These are phyloP conservation scores for Amylostereum areolatum DNA, from an alignment of 1,284 basidiomycete genomes.

Conservation along the genomic window DNA sequence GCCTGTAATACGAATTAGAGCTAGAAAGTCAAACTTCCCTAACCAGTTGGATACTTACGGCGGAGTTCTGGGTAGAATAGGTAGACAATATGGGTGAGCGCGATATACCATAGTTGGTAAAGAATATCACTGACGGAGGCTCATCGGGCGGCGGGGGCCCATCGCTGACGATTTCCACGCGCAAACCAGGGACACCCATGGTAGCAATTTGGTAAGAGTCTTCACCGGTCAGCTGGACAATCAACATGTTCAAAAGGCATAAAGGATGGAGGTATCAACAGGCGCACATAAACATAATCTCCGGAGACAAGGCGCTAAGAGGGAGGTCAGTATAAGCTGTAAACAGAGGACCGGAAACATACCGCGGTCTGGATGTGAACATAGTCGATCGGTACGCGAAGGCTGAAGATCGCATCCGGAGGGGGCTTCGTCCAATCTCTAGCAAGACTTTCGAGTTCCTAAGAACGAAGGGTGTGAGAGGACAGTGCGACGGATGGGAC, in stretches of 20 bases:
- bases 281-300: conserved; percentile 69
- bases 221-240: conserved; percentile 61
- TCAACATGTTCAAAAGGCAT: conserved; percentile 10
- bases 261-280: conserved; percentile 3
- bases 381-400: conserved; percentile 77
- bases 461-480: background rate
- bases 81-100: conserved; percentile 2
- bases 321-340: conserved; percentile 2
- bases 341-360: conserved; percentile 23
- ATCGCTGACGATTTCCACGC: conserved; percentile 78
- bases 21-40: background rate
- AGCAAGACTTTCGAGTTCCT: conserved; percentile 76
- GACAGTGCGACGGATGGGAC: too few relatives aligned
- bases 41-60: background rate
- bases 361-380: conserved; percentile 76
- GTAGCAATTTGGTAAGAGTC: conserved; percentile 80
- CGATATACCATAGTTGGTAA: background rate
- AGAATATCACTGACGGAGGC: conserved; percentile 47
- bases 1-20: conserved; percentile 34
- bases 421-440: conserved; percentile 79
- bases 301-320: conserved; percentile 66
- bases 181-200: conserved; percentile 68
- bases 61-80: background rate
- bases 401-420: conserved; percentile 61
- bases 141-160: conserved; percentile 72